Percentiles rank a stretch among this genome's conserved stretches.
These are phyloP conservation scores for Lactifluus piperatus DNA, from an alignment of 768 basidiomycete species.

Conservation along the genomic window DNA sequence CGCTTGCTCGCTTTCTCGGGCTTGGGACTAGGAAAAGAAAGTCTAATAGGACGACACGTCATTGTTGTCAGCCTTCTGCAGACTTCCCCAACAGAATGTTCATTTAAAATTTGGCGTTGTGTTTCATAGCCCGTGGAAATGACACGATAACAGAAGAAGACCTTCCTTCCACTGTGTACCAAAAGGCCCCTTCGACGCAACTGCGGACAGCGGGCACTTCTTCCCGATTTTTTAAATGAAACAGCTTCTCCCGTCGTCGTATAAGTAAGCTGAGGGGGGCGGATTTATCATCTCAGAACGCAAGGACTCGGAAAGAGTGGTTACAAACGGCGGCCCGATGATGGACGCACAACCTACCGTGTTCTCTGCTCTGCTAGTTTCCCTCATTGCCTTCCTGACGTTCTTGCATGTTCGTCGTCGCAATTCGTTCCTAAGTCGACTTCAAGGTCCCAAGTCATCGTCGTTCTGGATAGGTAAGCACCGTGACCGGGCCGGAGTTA, in stretches of 20 bases:
- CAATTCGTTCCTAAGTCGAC: constrained; percentile 1
- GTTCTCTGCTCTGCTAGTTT: background rate
- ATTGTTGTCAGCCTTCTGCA: no score
- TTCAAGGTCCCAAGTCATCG: background rate
- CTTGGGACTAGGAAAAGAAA: no score
- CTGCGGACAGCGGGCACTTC: background rate
- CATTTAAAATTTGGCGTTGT: no score
- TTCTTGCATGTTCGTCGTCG: background rate
- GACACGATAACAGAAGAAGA: no score
- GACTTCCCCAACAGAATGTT: no score
- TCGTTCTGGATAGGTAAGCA: constrained; percentile 13
- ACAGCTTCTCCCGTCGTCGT: background rate
- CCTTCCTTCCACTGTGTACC: background rate
- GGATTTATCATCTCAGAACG: background rate
- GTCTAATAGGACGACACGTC: no score
- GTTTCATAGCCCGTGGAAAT: background rate
- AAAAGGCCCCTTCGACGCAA: background rate
- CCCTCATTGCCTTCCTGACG: background rate
- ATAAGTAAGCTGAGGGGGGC: background rate
- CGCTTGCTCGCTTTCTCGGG: background rate
- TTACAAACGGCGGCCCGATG: background rate
- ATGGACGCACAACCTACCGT: background rate
- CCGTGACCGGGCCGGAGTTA: background rate
- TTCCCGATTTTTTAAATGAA: background rate
- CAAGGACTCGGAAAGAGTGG: background rate